Percentiles rank a stretch among this genome's conserved stretches.
Evolutionary conservation across 2,329 filamentous ascomycete genomes (phyloP).

Genomic region (Kalmusia sp.): DNA sequence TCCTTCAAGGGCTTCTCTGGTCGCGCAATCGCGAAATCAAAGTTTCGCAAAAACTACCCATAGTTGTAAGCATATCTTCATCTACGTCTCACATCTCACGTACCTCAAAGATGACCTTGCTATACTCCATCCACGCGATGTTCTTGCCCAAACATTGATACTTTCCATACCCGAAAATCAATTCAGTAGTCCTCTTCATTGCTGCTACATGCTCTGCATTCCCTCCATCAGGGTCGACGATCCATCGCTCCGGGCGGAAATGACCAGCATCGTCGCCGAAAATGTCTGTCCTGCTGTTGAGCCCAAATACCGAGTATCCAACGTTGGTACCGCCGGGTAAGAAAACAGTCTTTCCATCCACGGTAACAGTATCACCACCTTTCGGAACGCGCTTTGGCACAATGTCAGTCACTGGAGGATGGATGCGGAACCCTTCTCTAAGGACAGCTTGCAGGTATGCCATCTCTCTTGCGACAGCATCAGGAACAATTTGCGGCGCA

Average conservation of each 20-base stretch:
- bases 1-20: too few species aligned
- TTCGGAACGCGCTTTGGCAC: conserved; percentile 33
- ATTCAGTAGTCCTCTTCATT: conserved; percentile 35
- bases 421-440: conserved; percentile 51
- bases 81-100: neutral
- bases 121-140: conserved; percentile 42
- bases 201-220: conserved; percentile 15
- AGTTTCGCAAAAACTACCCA: neutral
- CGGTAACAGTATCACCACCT: conserved; percentile 31
- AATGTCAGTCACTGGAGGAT: conserved; percentile 42
- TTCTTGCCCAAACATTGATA: conserved; percentile 40
- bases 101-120: conserved; percentile 51
- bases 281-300: conserved; percentile 29
- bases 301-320: conserved; percentile 28
- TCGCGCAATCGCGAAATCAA: too few species aligned
- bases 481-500: conserved; percentile 53
- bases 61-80: neutral
- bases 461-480: conserved; percentile 47
- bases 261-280: conserved; percentile 48
- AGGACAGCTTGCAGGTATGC: conserved; percentile 56
- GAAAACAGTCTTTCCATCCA: conserved; percentile 26
- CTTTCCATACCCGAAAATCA: conserved; percentile 43
- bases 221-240: conserved; percentile 28
- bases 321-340: conserved; percentile 37
- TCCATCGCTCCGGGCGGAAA: conserved; percentile 59